Conservation (phyloP, 1,139 yeast species). For the Suzukiozyma palmioleophila region DNA sequence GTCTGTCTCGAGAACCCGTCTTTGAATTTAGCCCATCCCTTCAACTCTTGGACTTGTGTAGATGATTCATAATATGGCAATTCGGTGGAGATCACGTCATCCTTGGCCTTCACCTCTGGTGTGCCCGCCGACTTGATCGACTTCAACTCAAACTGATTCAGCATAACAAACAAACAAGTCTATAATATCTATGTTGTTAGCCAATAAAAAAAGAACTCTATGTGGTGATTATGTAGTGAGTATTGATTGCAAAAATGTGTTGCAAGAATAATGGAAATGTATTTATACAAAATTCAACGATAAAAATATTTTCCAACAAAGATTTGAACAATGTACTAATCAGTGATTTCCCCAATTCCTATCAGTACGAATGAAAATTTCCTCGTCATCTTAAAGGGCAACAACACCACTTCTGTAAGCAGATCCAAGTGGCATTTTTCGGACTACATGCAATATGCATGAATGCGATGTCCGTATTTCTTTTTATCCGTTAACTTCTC, state of each 20-base stretch:
- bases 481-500: too few relatives aligned
- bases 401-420: not conserved
- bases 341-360: slow-evolving; percentile 1
- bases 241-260: not conserved
- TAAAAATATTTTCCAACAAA: not conserved
- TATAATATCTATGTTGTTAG: not conserved
- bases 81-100: slow-evolving; percentile 10
- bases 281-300: not conserved
- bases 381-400: not conserved
- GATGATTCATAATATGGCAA: slow-evolving; percentile 10
- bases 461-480: too few relatives aligned
- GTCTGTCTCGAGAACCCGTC: slow-evolving; percentile 28
- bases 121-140: not conserved
- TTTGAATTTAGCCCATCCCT: slow-evolving; percentile 21
- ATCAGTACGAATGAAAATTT: not conserved
- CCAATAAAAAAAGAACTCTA: not conserved
- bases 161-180: not conserved
- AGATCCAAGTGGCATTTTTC: slow-evolving; percentile 1
- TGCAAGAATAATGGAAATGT: not conserved
- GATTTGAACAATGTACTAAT: not conserved
- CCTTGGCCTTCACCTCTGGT: not conserved
- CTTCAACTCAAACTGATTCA: slow-evolving; percentile 1
- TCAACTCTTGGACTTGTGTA: slow-evolving; percentile 7
- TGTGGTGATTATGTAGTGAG: not conserved
- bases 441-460: not conserved